A percentile compares a stretch with the other conserved stretches of the same genome.
Conservation (phyloP, 345 rosid genomes). For the Moricandia moricandioides region DNA sequence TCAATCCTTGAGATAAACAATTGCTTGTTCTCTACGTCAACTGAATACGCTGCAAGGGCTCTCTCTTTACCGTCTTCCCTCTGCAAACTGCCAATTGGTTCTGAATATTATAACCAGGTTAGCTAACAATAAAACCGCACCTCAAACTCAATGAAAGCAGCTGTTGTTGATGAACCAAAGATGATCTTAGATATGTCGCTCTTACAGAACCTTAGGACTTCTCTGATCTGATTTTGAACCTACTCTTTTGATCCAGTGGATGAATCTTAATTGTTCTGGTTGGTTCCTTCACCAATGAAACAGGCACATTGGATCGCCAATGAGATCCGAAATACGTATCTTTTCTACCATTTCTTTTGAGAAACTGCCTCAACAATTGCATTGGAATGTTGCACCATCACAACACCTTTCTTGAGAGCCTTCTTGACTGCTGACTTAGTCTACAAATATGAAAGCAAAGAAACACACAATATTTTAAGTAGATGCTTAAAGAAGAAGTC, state of each 20-base stretch:
- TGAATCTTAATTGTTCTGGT: constrained; percentile 38
- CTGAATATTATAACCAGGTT: background rate
- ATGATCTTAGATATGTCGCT: constrained; percentile 34
- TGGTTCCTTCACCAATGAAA: constrained; percentile 43
- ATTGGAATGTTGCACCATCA: background rate
- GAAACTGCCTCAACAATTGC: constrained; percentile 35
- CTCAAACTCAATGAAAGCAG: constrained; percentile 46
- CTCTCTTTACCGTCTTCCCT: constrained; percentile 47
- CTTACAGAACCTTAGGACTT: constrained; percentile 39
- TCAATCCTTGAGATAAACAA: constrained; percentile 43
- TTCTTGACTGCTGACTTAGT: constrained; percentile 18
- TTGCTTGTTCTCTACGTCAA: constrained; percentile 28
- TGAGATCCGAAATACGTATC: constrained; percentile 38
- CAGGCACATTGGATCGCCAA: constrained; percentile 45
- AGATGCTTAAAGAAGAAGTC: background rate
- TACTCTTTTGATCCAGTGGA: constrained; percentile 9
- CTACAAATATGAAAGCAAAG: constrained; percentile 28
- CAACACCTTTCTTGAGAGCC: constrained; percentile 35
- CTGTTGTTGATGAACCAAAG: constrained; percentile 38
- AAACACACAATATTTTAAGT: background rate
- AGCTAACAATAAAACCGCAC: constrained; percentile 21
- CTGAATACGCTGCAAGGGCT: constrained; percentile 30
- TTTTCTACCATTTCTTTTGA: constrained; percentile 22
- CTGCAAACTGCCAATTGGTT: constrained; percentile 28
- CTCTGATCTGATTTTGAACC: constrained; percentile 14